Percentiles rank a stretch among this genome's conserved stretches.
Conservation (phyloP, 2,329 filamentous ascomycete species). For the Coniochaeta hoffmannii region DNA sequence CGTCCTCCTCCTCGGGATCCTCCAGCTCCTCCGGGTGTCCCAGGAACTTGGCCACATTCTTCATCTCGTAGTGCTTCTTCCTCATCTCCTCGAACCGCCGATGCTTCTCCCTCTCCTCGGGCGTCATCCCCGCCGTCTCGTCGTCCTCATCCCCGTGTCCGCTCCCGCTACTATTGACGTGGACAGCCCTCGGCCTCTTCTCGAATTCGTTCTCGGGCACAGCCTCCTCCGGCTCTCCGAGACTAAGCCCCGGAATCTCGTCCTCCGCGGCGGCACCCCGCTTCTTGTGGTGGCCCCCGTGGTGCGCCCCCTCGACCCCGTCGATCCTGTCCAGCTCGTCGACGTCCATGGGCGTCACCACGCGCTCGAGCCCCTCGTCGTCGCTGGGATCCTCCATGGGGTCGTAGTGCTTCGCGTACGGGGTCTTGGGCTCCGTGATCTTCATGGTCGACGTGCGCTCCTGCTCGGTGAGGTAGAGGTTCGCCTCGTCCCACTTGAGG, state of each 20-base stretch:
- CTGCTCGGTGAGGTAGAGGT: conserved; percentile 94
- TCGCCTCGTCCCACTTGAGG: conserved; percentile 97
- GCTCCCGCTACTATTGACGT: conserved; percentile 60
- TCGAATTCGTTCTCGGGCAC: conserved; percentile 40
- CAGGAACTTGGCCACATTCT: conserved; percentile 79
- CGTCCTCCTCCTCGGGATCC: conserved; percentile 43
- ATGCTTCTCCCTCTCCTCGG: conserved; percentile 86
- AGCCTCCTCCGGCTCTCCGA: conserved; percentile 84
- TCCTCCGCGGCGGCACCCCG: conserved; percentile 39
- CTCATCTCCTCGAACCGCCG: conserved; percentile 81
- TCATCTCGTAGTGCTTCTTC: conserved; percentile 99
- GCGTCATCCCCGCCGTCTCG: conserved; percentile 43
- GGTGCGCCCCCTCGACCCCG: conserved; percentile 15
- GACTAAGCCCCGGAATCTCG: conserved; percentile 84
- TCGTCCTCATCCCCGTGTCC: conserved; percentile 52
- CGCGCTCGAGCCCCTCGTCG: conserved; percentile 53
- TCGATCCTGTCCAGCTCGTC: conserved; percentile 62
- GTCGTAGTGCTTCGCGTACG: conserved; percentile 88
- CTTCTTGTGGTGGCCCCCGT: conserved; percentile 14
- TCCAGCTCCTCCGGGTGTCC: conserved; percentile 65
- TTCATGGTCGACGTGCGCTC: conserved; percentile 96
- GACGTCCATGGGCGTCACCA: conserved; percentile 65
- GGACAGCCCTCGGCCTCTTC: conserved; percentile 61
- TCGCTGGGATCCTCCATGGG: conserved; percentile 81
- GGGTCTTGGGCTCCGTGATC: conserved; percentile 97